Evolutionary conservation across 257 asterid genomes (phyloP).

Genomic region (Verbascum thapsus): DNA sequence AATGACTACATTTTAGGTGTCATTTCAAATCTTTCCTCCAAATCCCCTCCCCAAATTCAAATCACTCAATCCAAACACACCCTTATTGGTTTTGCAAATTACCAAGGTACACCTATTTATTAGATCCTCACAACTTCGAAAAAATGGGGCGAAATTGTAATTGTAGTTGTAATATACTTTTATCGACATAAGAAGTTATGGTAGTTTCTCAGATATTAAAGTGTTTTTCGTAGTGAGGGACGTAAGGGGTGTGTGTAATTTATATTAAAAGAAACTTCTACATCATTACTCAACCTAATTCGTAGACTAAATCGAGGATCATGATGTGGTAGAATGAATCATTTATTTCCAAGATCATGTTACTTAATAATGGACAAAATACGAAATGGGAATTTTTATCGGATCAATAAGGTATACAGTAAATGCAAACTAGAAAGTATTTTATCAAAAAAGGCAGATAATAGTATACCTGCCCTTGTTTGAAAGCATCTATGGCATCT

Average conservation of each 20-base stretch:
- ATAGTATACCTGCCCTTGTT: conserved; percentile 63
- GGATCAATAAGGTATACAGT: background rate
- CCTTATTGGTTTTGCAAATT: no score
- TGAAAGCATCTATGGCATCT: conserved; percentile 77
- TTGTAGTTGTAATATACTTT: no score
- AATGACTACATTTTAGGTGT: no score
- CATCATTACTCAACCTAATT: background rate
- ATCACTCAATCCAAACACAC: no score
- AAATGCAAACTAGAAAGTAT: conserved; percentile 14
- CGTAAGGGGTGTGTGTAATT: no score
- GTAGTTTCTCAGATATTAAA: background rate
- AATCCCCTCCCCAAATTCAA: no score
- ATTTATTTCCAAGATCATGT: background rate
- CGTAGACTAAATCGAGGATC: background rate
- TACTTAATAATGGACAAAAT: conserved; percentile 1
- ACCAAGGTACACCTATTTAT: no score
- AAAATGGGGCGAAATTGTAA: no score
- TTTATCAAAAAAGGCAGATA: conserved; percentile 5
- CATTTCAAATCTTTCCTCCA: no score
- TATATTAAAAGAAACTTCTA: no score
- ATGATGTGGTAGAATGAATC: conserved; percentile 10
- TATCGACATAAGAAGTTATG: no score
- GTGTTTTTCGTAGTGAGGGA: background rate
- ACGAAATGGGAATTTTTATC: background rate
- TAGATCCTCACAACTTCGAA: no score